Conservation (phyloP, 2,329 filamentous ascomycete genomes). For the Verticillium tricorpus region DNA sequence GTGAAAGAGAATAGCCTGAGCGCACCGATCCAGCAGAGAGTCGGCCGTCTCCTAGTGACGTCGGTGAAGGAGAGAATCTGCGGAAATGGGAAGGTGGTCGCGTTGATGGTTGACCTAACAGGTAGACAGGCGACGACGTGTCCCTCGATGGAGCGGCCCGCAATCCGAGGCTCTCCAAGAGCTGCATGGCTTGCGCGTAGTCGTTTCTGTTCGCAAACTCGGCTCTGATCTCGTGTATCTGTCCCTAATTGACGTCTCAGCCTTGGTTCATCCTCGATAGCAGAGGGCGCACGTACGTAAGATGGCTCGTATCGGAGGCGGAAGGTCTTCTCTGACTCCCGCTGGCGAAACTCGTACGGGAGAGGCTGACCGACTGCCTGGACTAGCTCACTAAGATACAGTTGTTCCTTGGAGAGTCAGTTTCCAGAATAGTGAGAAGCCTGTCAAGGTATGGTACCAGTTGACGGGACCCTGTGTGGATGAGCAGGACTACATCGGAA, state of each 20-base stretch:
- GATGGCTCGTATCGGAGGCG: constrained; percentile 2
- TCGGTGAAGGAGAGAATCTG: neutral
- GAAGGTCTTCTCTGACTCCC: neutral
- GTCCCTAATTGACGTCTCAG: neutral
- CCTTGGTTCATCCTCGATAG: no score
- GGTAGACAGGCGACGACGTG: neutral
- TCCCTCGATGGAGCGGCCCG: neutral
- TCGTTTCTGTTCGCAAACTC: neutral
- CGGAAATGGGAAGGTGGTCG: neutral
- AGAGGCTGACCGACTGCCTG: neutral
- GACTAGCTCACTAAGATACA: constrained; percentile 1
- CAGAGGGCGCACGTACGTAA: neutral
- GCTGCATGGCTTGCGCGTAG: neutral
- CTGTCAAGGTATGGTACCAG: neutral
- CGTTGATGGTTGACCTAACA: neutral
- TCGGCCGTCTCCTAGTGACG: neutral
- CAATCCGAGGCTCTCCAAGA: neutral
- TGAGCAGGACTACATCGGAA: neutral
- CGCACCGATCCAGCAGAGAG: neutral
- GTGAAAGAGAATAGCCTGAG: neutral
- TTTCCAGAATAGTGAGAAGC: neutral
- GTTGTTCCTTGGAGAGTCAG: neutral
- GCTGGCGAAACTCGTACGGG: neutral
- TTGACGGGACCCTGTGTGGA: neutral
- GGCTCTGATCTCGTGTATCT: neutral